Evolutionary conservation across 805 yeast species (phyloP).

Genomic region (Ogataea pignaliae): DNA sequence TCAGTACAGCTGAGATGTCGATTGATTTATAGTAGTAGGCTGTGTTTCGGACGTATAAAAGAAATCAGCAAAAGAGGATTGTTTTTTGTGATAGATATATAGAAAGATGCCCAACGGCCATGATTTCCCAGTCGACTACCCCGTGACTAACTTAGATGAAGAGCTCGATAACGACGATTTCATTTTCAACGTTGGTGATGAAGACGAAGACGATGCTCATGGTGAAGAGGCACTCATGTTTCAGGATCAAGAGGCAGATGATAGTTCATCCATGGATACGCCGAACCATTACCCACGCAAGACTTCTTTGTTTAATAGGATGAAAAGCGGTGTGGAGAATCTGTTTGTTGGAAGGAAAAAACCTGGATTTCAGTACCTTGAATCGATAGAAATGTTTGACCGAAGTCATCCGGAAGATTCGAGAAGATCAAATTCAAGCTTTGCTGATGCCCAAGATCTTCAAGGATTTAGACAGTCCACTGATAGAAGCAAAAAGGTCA

Average conservation of each 20-base stretch:
- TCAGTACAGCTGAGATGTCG: too few species aligned
- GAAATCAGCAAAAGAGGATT: too few species aligned
- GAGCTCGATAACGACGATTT: not conserved
- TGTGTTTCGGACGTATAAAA: too few species aligned
- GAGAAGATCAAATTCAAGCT: slow-evolving; percentile 17
- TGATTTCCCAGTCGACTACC: not conserved
- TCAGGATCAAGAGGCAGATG: too few species aligned
- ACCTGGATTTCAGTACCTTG: slow-evolving; percentile 14
- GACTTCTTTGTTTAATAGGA: slow-evolving; percentile 4
- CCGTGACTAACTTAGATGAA: not conserved
- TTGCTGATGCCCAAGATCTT: slow-evolving; percentile 16
- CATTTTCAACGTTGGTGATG: not conserved
- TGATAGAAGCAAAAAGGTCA: slow-evolving; percentile 2
- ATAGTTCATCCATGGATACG: too few species aligned
- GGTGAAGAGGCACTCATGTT: not conserved
- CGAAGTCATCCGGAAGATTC: slow-evolving; percentile 8
- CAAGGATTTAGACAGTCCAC: not conserved
- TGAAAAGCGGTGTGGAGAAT: slow-evolving; percentile 4
- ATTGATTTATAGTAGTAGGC: too few species aligned
- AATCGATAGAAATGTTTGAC: slow-evolving; percentile 26
- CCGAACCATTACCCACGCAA: too few species aligned
- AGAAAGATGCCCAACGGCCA: not conserved
- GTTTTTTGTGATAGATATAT: slow-evolving; percentile 1
- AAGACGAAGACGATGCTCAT: not conserved
- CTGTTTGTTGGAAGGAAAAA: slow-evolving; percentile 3